These are phyloP conservation scores for Lotus japonicus DNA, from an alignment of 306 rosid genomes.

Conservation along the genomic window DNA sequence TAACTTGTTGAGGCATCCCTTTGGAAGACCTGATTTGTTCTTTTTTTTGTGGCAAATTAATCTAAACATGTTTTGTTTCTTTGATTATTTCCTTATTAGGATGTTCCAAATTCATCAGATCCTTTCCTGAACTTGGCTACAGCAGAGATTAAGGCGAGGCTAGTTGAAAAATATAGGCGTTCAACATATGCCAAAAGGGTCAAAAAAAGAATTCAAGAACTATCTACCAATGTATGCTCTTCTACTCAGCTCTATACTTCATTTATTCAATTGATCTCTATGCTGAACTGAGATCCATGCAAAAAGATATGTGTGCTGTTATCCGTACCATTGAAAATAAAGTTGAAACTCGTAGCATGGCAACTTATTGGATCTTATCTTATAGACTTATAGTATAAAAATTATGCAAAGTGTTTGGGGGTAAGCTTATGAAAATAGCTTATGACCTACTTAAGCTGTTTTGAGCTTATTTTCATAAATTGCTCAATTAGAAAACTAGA, in stretches of 20 bases:
- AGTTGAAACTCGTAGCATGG: too few relatives aligned
- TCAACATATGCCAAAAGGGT: conserved; percentile 54
- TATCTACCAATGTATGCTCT: conserved; percentile 56
- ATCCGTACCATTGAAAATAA: neutral
- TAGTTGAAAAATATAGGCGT: conserved; percentile 66
- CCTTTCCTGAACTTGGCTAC: conserved; percentile 79
- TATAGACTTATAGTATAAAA: too few relatives aligned
- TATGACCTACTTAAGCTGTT: too few relatives aligned
- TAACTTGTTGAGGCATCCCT: neutral
- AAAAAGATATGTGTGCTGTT: neutral
- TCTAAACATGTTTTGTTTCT: conserved; percentile 6
- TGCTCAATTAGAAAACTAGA: too few relatives aligned
- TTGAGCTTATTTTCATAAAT: too few relatives aligned
- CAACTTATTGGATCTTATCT: too few relatives aligned
- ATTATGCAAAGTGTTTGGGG: too few relatives aligned
- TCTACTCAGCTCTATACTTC: neutral
- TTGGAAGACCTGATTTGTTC: neutral
- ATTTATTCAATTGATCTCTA: neutral
- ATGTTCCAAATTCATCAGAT: conserved; percentile 62
- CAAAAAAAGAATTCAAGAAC: conserved; percentile 55
- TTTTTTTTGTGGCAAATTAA: neutral
- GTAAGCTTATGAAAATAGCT: too few relatives aligned
- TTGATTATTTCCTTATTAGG: conserved; percentile 33
- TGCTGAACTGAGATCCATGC: neutral
- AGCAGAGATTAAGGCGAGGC: conserved; percentile 67